A percentile compares a stretch with the other conserved stretches of the same genome.
Evolutionary conservation across 768 basidiomycete species (phyloP).

Genomic region (Termitomyces eurrhizus): DNA sequence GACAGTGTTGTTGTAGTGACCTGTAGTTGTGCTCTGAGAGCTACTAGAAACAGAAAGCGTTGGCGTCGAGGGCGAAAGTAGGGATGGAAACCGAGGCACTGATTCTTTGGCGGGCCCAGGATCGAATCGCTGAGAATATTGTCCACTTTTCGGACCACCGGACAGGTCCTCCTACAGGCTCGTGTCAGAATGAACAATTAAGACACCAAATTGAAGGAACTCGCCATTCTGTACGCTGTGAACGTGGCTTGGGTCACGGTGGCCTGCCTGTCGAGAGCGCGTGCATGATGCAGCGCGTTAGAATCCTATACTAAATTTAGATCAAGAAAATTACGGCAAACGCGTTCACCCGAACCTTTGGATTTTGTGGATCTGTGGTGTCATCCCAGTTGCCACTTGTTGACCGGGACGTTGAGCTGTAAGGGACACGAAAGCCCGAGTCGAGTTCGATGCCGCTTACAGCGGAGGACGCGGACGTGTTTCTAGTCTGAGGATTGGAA

Average conservation of each 20-base stretch:
- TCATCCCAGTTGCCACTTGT: slow-evolving; percentile 63
- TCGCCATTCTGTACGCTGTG: slow-evolving; percentile 37
- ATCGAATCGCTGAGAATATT: slow-evolving; percentile 54
- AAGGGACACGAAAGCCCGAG: slow-evolving; percentile 39
- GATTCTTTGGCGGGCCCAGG: slow-evolving; percentile 37
- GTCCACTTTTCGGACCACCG: slow-evolving; percentile 39
- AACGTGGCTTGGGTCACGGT: slow-evolving; percentile 35
- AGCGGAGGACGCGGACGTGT: slow-evolving; percentile 59
- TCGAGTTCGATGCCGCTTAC: slow-evolving; percentile 51
- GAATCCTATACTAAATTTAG: slow-evolving; percentile 35
- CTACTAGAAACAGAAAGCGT: slow-evolving; percentile 20
- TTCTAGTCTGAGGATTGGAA: slow-evolving; percentile 46
- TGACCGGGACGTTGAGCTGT: slow-evolving; percentile 37
- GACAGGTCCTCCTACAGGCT: slow-evolving; percentile 42
- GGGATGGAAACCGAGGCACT: slow-evolving; percentile 35
- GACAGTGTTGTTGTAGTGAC: slow-evolving; percentile 16
- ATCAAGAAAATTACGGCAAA: slow-evolving; percentile 20
- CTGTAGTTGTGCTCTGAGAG: slow-evolving; percentile 4
- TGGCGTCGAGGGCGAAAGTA: slow-evolving; percentile 43
- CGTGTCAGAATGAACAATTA: slow-evolving; percentile 14
- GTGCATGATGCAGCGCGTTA: slow-evolving; percentile 38
- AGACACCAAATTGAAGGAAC: slow-evolving; percentile 16
- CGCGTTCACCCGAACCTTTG: slow-evolving; percentile 46
- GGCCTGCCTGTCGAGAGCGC: slow-evolving; percentile 38
- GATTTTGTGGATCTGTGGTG: slow-evolving; percentile 40